phyloP scores from a whole-genome alignment of 1,284 basidiomycete genomes.

The Naganishia cerealis region DNA sequence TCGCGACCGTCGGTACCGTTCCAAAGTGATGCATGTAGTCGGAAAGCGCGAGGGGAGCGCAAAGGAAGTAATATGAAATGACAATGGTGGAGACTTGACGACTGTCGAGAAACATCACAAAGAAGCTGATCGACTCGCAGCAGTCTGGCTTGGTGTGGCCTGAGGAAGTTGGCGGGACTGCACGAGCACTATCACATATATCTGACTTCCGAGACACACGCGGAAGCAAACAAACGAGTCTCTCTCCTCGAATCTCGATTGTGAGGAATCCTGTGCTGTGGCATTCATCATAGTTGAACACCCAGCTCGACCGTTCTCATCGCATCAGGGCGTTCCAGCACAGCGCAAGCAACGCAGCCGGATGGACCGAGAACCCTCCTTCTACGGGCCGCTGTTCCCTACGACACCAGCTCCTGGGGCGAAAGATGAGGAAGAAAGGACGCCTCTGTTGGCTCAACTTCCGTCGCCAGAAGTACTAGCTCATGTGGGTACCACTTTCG shows the following conservation, averaged over 20 bases:
- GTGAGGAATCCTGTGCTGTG: neutral
- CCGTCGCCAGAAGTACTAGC: constrained; percentile 31
- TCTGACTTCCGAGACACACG: constrained; percentile 2
- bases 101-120: too few species aligned
- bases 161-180: too few species aligned
- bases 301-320: neutral
- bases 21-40: too few species aligned
- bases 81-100: too few species aligned
- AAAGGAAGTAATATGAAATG: too few species aligned
- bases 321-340: neutral
- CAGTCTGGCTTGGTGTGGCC: too few species aligned
- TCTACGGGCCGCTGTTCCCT: constrained; percentile 20
- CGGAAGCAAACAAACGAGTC: neutral
- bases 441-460: constrained; percentile 24
- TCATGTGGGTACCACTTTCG: constrained; percentile 10
- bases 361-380: constrained; percentile 15
- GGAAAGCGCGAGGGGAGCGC: too few species aligned
- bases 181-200: neutral
- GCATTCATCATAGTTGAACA: neutral
- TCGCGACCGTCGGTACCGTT: too few species aligned
- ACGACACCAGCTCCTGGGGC: constrained; percentile 20
- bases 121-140: too few species aligned
- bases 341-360: neutral
- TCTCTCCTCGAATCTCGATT: neutral
- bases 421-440: constrained; percentile 31